Conservation (phyloP, 1,284 basidiomycete genomes). For the Marasmius oreades region DNA sequence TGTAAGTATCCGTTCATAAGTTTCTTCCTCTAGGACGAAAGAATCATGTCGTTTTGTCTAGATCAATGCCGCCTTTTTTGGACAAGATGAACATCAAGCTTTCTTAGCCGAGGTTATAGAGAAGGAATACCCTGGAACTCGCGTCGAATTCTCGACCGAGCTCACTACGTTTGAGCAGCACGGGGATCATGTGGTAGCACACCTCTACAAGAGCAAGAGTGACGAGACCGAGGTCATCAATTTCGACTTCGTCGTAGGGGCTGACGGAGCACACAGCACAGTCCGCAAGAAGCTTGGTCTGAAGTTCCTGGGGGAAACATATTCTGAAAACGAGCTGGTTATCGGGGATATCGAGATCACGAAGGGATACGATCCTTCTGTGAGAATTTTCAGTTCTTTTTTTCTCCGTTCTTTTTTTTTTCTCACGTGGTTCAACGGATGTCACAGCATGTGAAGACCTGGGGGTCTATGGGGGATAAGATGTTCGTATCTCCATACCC, state of each 20-base stretch:
- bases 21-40: too few relatives aligned
- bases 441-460: not conserved
- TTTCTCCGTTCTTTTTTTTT: not conserved
- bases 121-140: constrained; percentile 17
- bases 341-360: constrained; percentile 24
- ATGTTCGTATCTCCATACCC: not conserved
- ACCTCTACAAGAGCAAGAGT: not conserved
- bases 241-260: constrained; percentile 25
- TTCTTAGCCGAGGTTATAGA: constrained; percentile 24
- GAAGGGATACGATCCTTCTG: not conserved
- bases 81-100: constrained; percentile 24
- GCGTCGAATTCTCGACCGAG: constrained; percentile 27
- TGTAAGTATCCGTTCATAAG: not conserved
- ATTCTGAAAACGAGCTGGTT: constrained; percentile 15
- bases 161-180: constrained; percentile 26
- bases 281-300: constrained; percentile 28
- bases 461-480: not conserved
- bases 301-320: constrained; percentile 29
- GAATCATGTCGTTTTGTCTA: too few relatives aligned
- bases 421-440: not conserved
- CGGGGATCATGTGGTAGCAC: constrained; percentile 13
- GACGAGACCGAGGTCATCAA: constrained; percentile 11
- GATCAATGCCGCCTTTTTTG: constrained; percentile 18
- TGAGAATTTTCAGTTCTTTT: not conserved
- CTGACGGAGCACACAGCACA: constrained; percentile 37